Evolutionary conservation across 805 yeast species (phyloP).

Genomic region (Saturnispora kantuleensis): DNA sequence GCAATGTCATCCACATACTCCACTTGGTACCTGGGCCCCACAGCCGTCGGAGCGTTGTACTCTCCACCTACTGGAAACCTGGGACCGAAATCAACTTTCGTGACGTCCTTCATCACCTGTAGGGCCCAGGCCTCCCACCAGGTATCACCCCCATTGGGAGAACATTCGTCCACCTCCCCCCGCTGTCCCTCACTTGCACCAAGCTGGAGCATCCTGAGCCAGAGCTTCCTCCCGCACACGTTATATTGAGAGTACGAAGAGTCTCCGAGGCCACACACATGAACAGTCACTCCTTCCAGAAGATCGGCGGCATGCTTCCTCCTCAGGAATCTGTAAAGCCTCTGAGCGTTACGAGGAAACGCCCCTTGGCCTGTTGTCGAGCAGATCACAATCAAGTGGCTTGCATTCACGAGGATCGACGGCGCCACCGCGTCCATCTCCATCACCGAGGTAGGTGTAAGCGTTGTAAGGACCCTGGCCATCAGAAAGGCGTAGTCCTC

Average conservation of each 20-base stretch:
- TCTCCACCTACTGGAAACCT: conserved; percentile 2
- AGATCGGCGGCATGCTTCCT: conserved; percentile 50
- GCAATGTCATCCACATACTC: neutral
- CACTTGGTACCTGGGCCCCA: neutral
- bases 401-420: conserved; percentile 9
- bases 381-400: conserved; percentile 44
- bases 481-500: conserved; percentile 72
- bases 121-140: conserved; percentile 69
- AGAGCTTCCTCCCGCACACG: conserved; percentile 78
- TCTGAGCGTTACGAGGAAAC: conserved; percentile 65
- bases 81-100: neutral
- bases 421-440: conserved; percentile 39
- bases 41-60: neutral
- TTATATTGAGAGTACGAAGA: conserved; percentile 84
- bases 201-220: conserved; percentile 64
- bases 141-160: conserved; percentile 67
- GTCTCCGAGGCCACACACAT: conserved; percentile 89
- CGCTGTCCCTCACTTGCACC: conserved; percentile 70
- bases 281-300: conserved; percentile 49
- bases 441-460: conserved; percentile 43
- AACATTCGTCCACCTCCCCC: conserved; percentile 84
- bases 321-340: conserved; percentile 67
- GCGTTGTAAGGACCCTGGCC: conserved; percentile 47
- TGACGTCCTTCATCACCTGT: conserved; percentile 26
- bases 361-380: conserved; percentile 97